Percentiles rank a stretch among this genome's conserved stretches.
phyloP scores from a whole-genome alignment of 2,329 filamentous ascomycete genomes.

The Corinectria fuckeliana region DNA sequence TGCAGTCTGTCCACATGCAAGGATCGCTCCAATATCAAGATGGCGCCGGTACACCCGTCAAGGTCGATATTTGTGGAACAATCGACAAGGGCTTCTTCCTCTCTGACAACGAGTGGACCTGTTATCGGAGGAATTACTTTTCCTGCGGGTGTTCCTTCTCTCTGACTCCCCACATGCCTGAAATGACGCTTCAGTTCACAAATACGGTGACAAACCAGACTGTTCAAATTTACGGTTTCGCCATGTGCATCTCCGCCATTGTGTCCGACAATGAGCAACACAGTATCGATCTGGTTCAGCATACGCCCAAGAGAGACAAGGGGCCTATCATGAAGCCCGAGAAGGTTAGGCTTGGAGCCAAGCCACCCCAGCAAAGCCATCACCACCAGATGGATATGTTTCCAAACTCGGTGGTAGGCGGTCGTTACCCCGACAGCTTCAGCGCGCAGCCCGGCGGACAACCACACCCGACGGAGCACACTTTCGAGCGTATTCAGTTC shows the following conservation, averaged over 20 bases:
- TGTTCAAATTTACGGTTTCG: slow-evolving; percentile 74
- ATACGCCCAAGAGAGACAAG: slow-evolving; percentile 91
- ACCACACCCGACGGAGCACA: slow-evolving; percentile 59
- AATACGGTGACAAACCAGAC: slow-evolving; percentile 58
- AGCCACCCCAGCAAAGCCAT: slow-evolving; percentile 61
- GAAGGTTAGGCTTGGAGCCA: slow-evolving; percentile 71
- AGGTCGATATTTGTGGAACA: slow-evolving; percentile 76
- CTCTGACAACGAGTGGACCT: slow-evolving; percentile 85
- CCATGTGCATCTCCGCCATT: slow-evolving; percentile 84
- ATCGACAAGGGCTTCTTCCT: slow-evolving; percentile 92
- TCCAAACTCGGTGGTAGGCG: slow-evolving; percentile 41
- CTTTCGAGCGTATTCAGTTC: slow-evolving; percentile 92
- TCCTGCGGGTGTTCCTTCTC: slow-evolving; percentile 81
- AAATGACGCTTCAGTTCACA: slow-evolving; percentile 59
- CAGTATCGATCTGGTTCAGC: slow-evolving; percentile 83
- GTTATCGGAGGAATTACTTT: slow-evolving; percentile 92
- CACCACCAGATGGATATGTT: slow-evolving; percentile 57
- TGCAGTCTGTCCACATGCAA: slow-evolving; percentile 57
- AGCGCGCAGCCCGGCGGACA: slow-evolving; percentile 40
- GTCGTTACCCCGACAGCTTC: slow-evolving; percentile 52
- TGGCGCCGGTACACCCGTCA: slow-evolving; percentile 56
- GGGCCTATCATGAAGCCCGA: slow-evolving; percentile 79
- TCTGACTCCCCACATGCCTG: slow-evolving; percentile 63
- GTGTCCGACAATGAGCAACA: slow-evolving; percentile 80
- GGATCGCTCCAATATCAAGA: slow-evolving; percentile 69